A percentile compares a stretch with the other conserved stretches of the same genome.
phyloP scores from a whole-genome alignment of 257 asterid genomes.

The Solanum peruvianum region DNA sequence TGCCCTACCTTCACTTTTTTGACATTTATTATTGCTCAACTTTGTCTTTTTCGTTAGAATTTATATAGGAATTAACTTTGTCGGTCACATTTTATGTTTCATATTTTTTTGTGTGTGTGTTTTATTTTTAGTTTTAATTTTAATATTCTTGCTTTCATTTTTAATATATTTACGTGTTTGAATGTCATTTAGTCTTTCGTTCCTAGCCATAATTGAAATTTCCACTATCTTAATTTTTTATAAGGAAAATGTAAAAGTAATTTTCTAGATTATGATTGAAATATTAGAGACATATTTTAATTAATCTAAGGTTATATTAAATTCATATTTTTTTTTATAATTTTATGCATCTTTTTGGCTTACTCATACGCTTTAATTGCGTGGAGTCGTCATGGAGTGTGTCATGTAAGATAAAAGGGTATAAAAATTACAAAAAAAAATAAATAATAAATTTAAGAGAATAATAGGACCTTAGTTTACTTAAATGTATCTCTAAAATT shows the following conservation, averaged over 20 bases:
- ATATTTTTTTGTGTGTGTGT: too few relatives aligned
- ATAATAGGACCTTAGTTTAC: rapidly evolving
- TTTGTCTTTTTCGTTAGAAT: background rate
- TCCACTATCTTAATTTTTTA: background rate
- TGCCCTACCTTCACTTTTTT: background rate
- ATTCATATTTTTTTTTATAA: too few relatives aligned
- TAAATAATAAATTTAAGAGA: too few relatives aligned
- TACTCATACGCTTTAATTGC: rapidly evolving
- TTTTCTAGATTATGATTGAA: rapidly evolving
- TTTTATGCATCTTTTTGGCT: too few relatives aligned
- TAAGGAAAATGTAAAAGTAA: too few relatives aligned
- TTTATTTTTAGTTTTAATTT: too few relatives aligned
- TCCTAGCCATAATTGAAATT: background rate
- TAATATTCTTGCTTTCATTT: background rate
- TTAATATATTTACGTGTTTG: background rate
- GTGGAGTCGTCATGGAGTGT: too few relatives aligned
- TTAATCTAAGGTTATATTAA: rapidly evolving
- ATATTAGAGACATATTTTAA: too few relatives aligned
- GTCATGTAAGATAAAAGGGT: too few relatives aligned
- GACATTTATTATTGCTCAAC: background rate
- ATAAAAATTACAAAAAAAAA: too few relatives aligned
- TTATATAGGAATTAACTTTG: background rate
- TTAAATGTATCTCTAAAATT: too few relatives aligned
- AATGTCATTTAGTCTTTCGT: background rate
- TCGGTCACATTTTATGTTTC: background rate